Base-by-base conservation (phyloP, 164 flowering plant species). In the Taxillus chinensis region DNA sequence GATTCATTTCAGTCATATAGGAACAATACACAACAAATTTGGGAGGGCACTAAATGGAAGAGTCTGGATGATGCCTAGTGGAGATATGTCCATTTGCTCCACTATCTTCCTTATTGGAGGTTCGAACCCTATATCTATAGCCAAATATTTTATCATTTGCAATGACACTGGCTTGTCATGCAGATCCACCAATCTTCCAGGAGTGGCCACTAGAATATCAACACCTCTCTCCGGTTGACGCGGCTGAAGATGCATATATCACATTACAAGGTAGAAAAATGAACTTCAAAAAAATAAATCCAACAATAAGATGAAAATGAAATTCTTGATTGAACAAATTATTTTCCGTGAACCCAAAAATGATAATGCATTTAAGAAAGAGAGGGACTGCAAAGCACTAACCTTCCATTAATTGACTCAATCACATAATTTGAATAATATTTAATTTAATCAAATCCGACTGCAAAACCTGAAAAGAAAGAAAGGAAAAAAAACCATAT, bases 81-180 rank as follows among this genome's bases (percentile, higher is more conserved):
- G 85, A 59, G 92, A 89, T 89, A 86, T 86, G 73, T 81, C 87
- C 84, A 75, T 86, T 60, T 86, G 87, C 59, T 87, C 83, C 73
- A 87, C 95, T 65, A 87, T 87, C 71, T 76, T 85, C 61, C 93
- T 73, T 51, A 87, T 87, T 65, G 85, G 93, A 53, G 87, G 93
- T 65, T 85, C 93, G 71, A 85, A 87, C 52, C 93, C 93, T 90
- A 87, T 87, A 71, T 87, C 92, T 14, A 86, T 80, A 67, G 92
- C 87, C 68, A 84, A 73, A 68, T 82, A 82, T 64, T 67, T 75
- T 9, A 84, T 80, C 83, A 78, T 80, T 71, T 81, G 82, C 49
- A 86, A 64, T 48, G 87, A 81, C 27, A 86, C 85, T 69, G 90
- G 87, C 66, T 87, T 84, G 69, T 87, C 95, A 64, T 85, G 73